Evolutionary conservation across 768 basidiomycete species (phyloP).

Genomic region (Amanita rimosa): DNA sequence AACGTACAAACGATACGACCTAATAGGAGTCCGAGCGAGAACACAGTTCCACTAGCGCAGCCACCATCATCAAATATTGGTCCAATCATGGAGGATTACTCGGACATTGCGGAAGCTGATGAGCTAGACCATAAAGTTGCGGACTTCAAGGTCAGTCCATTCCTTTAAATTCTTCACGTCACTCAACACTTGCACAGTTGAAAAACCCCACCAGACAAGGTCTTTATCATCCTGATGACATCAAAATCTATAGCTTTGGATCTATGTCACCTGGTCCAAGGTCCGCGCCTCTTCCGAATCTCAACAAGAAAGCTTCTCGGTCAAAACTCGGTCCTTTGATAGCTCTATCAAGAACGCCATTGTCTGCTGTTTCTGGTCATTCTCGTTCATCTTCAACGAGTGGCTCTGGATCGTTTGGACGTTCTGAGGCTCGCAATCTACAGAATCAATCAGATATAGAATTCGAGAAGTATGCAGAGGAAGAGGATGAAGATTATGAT

Average conservation of each 20-base stretch:
- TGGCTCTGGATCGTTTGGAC: slow-evolving; percentile 50
- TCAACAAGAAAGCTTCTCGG: slow-evolving; percentile 42
- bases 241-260: slow-evolving; percentile 60
- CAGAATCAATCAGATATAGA: slow-evolving; percentile 38
- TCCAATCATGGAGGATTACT: slow-evolving; percentile 84
- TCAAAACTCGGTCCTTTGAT: slow-evolving; percentile 38
- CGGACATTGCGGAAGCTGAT: slow-evolving; percentile 78
- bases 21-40: slow-evolving; percentile 52
- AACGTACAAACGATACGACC: slow-evolving; percentile 77
- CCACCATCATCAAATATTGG: slow-evolving; percentile 50
- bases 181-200: slow-evolving; percentile 27
- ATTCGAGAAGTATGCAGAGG: slow-evolving; percentile 81
- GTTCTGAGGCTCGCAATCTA: slow-evolving; percentile 46
- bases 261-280: slow-evolving; percentile 42
- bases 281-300: slow-evolving; percentile 55
- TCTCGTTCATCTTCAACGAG: slow-evolving; percentile 49
- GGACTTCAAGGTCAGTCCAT: slow-evolving; percentile 57
- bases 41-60: slow-evolving; percentile 42
- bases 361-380: slow-evolving; percentile 24
- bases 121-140: slow-evolving; percentile 75
- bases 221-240: slow-evolving; percentile 83
- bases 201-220: slow-evolving; percentile 65
- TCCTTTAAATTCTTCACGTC: neutral
- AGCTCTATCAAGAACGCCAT: slow-evolving; percentile 15
- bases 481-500: slow-evolving; percentile 86